Percentiles rank a stretch among this genome's conserved stretches.
Conservation (phyloP, 2,329 filamentous ascomycete species). For the Xylaria sp. region DNA sequence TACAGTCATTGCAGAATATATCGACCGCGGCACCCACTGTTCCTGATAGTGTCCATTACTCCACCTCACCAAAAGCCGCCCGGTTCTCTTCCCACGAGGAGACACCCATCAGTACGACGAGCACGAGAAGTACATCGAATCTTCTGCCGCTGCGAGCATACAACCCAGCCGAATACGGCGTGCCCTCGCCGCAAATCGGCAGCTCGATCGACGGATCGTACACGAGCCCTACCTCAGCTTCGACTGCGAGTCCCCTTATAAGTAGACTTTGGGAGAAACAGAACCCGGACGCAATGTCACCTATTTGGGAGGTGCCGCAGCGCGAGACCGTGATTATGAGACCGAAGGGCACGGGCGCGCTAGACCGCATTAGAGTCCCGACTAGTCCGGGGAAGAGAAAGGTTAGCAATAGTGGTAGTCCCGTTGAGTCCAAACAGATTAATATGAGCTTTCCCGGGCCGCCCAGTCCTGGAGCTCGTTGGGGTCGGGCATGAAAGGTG, state of each 20-base stretch:
- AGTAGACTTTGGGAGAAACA: conserved; percentile 38
- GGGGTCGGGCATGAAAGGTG: not conserved
- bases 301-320: conserved; percentile 36
- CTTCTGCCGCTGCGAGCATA: conserved; percentile 41
- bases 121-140: conserved; percentile 40
- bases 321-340: conserved; percentile 16
- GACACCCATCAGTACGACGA: conserved; percentile 40
- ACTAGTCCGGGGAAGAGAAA: conserved; percentile 31
- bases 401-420: conserved; percentile 37
- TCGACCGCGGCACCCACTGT: conserved; percentile 35
- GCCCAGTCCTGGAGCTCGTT: conserved; percentile 27
- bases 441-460: conserved; percentile 38
- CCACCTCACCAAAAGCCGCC: conserved; percentile 39
- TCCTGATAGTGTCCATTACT: conserved; percentile 40
- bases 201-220: conserved; percentile 28
- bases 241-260: conserved; percentile 40
- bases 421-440: conserved; percentile 40
- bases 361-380: conserved; percentile 30
- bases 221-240: conserved; percentile 38
- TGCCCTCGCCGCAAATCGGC: conserved; percentile 31
- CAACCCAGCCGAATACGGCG: conserved; percentile 41
- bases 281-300: conserved; percentile 16
- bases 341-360: conserved; percentile 4
- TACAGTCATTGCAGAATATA: conserved; percentile 35
- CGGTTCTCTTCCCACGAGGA: conserved; percentile 41